Evolutionary conservation across 345 rosid genomes (phyloP).

Genomic region (Orychophragmus violaceus): DNA sequence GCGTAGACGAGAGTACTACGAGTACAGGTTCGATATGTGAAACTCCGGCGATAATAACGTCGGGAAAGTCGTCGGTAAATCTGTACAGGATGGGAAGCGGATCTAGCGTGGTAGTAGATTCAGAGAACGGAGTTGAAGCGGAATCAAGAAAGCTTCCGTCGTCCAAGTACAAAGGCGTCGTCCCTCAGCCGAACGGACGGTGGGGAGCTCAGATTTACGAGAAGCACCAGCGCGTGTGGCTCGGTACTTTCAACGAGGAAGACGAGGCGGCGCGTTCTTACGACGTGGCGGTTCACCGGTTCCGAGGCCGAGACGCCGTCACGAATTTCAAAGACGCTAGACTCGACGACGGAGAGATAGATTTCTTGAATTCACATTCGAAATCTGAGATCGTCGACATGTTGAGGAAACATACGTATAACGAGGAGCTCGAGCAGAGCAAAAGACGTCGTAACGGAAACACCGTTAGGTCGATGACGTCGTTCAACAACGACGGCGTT

Average conservation of each 20-base stretch:
- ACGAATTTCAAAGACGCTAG: constrained; percentile 63
- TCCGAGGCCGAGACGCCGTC: constrained; percentile 87
- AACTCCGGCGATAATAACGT: constrained; percentile 7
- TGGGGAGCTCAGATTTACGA: constrained; percentile 99
- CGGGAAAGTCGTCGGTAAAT: constrained; percentile 34
- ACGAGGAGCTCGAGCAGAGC: constrained; percentile 75
- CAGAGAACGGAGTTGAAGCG: constrained; percentile 61
- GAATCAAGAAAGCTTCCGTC: constrained; percentile 87
- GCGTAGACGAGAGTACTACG: constrained; percentile 53
- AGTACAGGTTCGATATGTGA: constrained; percentile 34
- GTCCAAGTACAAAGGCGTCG: constrained; percentile 92
- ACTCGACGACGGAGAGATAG: constrained; percentile 42
- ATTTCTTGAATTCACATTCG: constrained; percentile 67
- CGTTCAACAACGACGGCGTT: constrained; percentile 1
- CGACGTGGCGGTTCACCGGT: constrained; percentile 77
- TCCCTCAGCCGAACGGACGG: constrained; percentile 93
- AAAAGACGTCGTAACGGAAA: constrained; percentile 38
- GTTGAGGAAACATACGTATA: constrained; percentile 84
- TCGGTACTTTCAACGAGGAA: constrained; percentile 86
- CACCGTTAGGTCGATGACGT: constrained; percentile 20
- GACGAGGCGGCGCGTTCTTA: constrained; percentile 87
- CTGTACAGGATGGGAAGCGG: constrained; percentile 59
- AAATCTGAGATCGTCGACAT: constrained; percentile 91
- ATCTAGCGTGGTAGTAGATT: constrained; percentile 51
- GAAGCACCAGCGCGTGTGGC: constrained; percentile 97